Evolutionary conservation across 139 green algal species (phyloP), one percentile per base, ranked within the genome.

Genomic region (Chlorella sp.): DNA sequence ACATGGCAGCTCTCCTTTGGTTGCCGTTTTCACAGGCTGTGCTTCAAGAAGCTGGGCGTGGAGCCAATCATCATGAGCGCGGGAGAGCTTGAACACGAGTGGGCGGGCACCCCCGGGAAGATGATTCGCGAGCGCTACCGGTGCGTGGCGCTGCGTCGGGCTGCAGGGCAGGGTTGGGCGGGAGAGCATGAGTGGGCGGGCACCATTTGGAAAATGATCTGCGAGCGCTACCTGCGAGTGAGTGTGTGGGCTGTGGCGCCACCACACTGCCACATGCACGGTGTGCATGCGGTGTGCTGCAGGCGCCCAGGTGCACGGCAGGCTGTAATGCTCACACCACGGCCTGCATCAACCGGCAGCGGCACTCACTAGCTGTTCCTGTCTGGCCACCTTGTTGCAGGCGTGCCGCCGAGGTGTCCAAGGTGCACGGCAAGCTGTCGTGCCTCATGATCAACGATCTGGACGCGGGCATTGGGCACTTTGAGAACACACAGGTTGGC

Each of bases 361-460:
- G 30, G 56, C 56, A 65, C 56, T 16, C 22, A 24, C 56, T 16
- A 30, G 56, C 28, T 32, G 7, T 32, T 22, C 28, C 64, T 1
- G 1, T 19, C 1, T 7, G 0, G 4, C 34, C 36, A 0, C 67
- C 67, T 13, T 17, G 34, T 32, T n/a, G n/a, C 77, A 83, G 77
- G 56, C 77, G 77, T 0, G 92, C 86, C 26, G 40, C 89, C 17
- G 92, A 96, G 85, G 79, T 96, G 86, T 85, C 69, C 58, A 94
- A 91, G 76, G 90, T 93, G 36, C 89, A 90, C 34, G 95, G 95
- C 78, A 94, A 93, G 87, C 88, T 98, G 84, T 92, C 81, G n/a
- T 92, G 87, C 84, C 92, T 98, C 60, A 56, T 98, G 20, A 98
- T 98, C 87, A 97, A 98, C 85, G 96, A 98, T 87, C 89, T 98